phyloP scores from a whole-genome alignment of 768 basidiomycete genomes.

The Leccinum olivaceopallidum region DNA sequence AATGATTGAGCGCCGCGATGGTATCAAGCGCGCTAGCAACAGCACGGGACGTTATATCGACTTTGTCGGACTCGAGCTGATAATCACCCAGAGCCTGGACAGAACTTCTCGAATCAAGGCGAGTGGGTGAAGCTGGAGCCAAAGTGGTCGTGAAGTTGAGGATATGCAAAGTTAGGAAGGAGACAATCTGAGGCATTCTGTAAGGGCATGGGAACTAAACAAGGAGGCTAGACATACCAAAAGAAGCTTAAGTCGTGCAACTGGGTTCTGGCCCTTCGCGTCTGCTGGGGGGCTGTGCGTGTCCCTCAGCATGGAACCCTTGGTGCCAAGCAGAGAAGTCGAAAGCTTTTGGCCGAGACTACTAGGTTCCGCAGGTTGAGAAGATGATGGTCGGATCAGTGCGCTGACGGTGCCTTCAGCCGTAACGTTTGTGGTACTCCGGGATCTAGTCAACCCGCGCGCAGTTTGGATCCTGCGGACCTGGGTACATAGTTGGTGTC shows the following conservation, averaged over 20 bases:
- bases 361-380: constrained; percentile 19
- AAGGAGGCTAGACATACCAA: constrained; percentile 49
- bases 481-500: constrained; percentile 34
- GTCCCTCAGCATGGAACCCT: constrained; percentile 48
- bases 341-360: constrained; percentile 29
- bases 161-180: constrained; percentile 89
- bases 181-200: constrained; percentile 58
- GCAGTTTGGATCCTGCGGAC: constrained; percentile 71
- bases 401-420: constrained; percentile 33
- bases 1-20: constrained; percentile 43
- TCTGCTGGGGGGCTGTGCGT: constrained; percentile 42
- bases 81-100: constrained; percentile 17
- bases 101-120: constrained; percentile 36
- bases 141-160: constrained; percentile 93
- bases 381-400: constrained; percentile 27
- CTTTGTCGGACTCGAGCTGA: constrained; percentile 43
- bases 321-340: constrained; percentile 42
- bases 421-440: constrained; percentile 31
- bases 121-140: constrained; percentile 58
- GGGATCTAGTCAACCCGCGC: constrained; percentile 47
- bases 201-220: background rate
- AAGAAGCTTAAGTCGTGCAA: constrained; percentile 85
- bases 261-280: constrained; percentile 71
- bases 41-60: constrained; percentile 68
- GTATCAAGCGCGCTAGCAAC: constrained; percentile 58